Percentiles rank a stretch among this genome's conserved stretches.
Conservation (phyloP, 768 basidiomycete species). For the Inosperma sp. region DNA sequence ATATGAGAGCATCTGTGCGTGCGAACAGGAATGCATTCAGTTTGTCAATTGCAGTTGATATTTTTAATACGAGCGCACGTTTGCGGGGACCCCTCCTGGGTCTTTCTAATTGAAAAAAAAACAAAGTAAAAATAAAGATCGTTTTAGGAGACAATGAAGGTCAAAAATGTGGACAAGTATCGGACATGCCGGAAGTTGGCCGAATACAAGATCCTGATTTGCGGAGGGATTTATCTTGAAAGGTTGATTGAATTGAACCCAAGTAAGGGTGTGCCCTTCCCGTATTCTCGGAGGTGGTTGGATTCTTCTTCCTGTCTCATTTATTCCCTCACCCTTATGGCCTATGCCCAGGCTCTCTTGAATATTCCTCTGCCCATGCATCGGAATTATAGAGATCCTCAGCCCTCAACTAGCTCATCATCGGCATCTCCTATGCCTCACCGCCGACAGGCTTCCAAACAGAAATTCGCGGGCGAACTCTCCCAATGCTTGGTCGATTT, state of each 20-base stretch:
- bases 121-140: background rate
- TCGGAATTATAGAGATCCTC: slow-evolving; percentile 32
- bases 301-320: slow-evolving; percentile 18
- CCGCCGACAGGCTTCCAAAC: slow-evolving; percentile 43
- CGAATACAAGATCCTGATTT: slow-evolving; percentile 23
- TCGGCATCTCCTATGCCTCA: slow-evolving; percentile 31
- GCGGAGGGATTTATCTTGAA: slow-evolving; percentile 27
- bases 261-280: slow-evolving; percentile 23
- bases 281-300: slow-evolving; percentile 15
- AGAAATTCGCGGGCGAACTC: slow-evolving; percentile 73
- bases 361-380: slow-evolving; percentile 32
- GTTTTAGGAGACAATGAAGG: background rate
- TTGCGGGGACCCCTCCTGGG: no score
- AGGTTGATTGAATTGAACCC: slow-evolving; percentile 27
- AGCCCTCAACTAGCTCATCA: slow-evolving; percentile 20
- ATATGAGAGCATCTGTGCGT: no score
- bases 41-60: no score
- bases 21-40: no score
- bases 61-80: no score
- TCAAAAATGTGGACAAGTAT: background rate
- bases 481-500: slow-evolving; percentile 92
- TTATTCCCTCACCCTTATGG: slow-evolving; percentile 27
- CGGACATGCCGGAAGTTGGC: slow-evolving; percentile 23
- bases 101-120: no score
- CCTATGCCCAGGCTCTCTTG: slow-evolving; percentile 36